phyloP scores from a whole-genome alignment of 768 basidiomycete species.

The Tulasnella sp. region DNA sequence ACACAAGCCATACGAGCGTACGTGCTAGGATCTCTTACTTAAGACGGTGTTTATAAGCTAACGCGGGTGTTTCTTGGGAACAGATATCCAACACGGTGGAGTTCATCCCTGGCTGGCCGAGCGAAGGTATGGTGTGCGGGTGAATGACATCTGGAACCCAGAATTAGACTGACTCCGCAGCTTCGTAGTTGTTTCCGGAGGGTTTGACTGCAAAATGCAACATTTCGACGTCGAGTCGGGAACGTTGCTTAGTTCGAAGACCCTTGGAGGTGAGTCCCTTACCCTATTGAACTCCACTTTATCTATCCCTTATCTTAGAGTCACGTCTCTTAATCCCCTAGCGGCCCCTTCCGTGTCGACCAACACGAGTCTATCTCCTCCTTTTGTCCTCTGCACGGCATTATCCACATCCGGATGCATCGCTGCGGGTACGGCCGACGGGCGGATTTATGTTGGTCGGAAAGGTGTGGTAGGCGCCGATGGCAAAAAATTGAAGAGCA shows the following conservation, averaged over 20 bases:
- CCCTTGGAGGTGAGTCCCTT: not conserved
- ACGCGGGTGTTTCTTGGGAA: not conserved
- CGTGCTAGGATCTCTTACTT: conserved; percentile 31
- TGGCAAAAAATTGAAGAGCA: conserved; percentile 44
- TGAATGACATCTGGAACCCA: not conserved
- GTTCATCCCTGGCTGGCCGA: conserved; percentile 67
- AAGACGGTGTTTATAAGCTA: not conserved
- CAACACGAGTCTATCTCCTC: conserved; percentile 53
- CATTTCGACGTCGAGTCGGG: conserved; percentile 65
- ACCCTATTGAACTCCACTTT: not conserved
- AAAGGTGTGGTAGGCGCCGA: conserved; percentile 40
- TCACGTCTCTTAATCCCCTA: conserved; percentile 48
- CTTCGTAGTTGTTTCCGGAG: conserved; percentile 53
- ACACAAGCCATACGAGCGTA: conserved; percentile 60
- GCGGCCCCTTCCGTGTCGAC: conserved; percentile 21
- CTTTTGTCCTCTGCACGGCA: conserved; percentile 64
- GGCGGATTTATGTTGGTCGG: conserved; percentile 69
- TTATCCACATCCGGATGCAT: conserved; percentile 58
- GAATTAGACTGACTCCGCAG: not conserved
- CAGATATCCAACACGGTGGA: conserved; percentile 64
- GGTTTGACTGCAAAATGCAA: conserved; percentile 64
- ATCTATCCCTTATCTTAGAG: not conserved
- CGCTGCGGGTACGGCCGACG: conserved; percentile 73
- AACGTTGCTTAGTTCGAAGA: conserved; percentile 41
- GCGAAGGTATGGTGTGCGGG: conserved; percentile 43